Conservation (phyloP, 176 grass and related monocot species). For the Areca catechu region DNA sequence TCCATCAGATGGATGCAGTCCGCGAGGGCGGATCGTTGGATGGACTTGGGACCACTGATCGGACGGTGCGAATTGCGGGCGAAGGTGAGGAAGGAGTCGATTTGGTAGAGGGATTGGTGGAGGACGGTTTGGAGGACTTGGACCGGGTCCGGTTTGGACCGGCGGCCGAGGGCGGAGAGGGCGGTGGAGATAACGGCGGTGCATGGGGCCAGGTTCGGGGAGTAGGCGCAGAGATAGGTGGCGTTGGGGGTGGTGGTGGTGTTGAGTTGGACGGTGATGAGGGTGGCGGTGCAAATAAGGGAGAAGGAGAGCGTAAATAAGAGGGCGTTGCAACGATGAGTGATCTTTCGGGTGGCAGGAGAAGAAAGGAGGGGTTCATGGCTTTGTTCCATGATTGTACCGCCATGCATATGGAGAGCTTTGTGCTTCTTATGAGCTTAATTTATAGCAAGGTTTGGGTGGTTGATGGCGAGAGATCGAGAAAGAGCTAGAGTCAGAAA, state of each 20-base stretch:
- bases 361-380: conserved; percentile 30
- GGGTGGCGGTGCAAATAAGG: conserved; percentile 11
- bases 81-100: conserved; percentile 16
- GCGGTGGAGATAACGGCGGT: conserved; percentile 24
- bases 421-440: no score
- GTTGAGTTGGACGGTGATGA: conserved; percentile 1
- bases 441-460: no score
- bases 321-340: conserved; percentile 5
- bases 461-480: no score
- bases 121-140: conserved; percentile 27
- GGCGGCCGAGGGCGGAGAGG: background rate
- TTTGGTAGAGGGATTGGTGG: conserved; percentile 14
- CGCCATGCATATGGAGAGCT: no score
- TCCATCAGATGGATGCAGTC: conserved; percentile 45
- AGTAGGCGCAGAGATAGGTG: conserved; percentile 32
- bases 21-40: conserved; percentile 21
- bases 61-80: background rate
- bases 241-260: background rate
- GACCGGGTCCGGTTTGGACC: background rate
- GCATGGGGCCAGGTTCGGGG: conserved; percentile 39
- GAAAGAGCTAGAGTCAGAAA: no score
- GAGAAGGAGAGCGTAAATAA: conserved; percentile 6
- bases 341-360: background rate
- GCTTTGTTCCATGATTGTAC: conserved; percentile 8
- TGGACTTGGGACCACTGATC: background rate